Evolutionary conservation across 108 stramenopile species (phyloP).

Genomic region (Fragilaria radians): DNA sequence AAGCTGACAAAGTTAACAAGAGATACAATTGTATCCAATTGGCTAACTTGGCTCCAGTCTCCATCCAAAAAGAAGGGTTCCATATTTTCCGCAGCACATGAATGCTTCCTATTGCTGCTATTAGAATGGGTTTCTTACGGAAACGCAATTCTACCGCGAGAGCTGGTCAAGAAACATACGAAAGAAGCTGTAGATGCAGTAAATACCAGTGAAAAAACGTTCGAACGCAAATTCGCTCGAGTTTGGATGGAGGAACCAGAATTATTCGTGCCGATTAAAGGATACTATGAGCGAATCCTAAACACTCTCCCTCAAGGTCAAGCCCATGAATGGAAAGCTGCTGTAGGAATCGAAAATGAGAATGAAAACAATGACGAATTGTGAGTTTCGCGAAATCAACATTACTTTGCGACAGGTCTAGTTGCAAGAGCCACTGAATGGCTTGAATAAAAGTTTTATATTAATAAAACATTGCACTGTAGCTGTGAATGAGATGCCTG

Average conservation of each 20-base stretch:
- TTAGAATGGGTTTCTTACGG: conserved; percentile 75
- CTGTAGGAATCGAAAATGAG: conserved; percentile 32
- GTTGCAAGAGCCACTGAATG: too few relatives aligned
- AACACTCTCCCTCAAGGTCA: conserved; percentile 40
- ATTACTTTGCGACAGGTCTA: too few relatives aligned
- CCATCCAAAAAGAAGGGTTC: conserved; percentile 18
- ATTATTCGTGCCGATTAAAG: conserved; percentile 41
- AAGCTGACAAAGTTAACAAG: conserved; percentile 56
- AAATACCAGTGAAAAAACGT: conserved; percentile 22
- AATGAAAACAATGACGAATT: conserved; percentile 3
- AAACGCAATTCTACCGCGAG: conserved; percentile 66
- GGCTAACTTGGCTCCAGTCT: conserved; percentile 55
- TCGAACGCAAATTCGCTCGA: conserved; percentile 32
- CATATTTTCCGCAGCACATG: conserved; percentile 43
- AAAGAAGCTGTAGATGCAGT: conserved; percentile 46
- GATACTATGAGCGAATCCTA: conserved; percentile 59
- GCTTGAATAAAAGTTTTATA: too few relatives aligned
- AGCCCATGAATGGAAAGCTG: conserved; percentile 50
- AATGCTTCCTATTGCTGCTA: conserved; percentile 51
- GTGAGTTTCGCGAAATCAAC: too few relatives aligned
- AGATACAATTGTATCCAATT: conserved; percentile 54
- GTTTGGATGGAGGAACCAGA: conserved; percentile 34
- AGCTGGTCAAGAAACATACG: conserved; percentile 41
- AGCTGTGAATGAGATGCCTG: too few relatives aligned
- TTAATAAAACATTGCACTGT: too few relatives aligned